Conservation (phyloP, 2,329 filamentous ascomycete species). For the Taxawa tesnikishii region DNA sequence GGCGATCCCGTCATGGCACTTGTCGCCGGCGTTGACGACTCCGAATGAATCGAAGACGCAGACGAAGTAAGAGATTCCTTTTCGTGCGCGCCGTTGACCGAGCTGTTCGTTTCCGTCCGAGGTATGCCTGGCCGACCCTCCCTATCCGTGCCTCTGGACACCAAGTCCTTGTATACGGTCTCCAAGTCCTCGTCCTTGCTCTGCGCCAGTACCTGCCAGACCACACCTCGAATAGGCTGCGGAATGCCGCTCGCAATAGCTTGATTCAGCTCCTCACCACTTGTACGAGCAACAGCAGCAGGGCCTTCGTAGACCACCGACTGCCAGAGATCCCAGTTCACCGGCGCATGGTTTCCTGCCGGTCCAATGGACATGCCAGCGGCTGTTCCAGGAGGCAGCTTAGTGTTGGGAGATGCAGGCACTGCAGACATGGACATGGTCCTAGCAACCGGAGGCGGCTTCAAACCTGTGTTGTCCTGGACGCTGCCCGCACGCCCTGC, state of each 20-base stretch:
- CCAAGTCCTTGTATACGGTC: conserved; percentile 69
- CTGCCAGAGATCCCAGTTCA: conserved; percentile 99
- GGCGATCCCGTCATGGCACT: conserved; percentile 27
- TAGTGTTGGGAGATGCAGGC: conserved; percentile 46
- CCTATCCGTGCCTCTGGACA: conserved; percentile 68
- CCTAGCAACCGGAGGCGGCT: conserved; percentile 7
- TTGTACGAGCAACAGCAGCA: conserved; percentile 74
- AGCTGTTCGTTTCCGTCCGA: conserved; percentile 5
- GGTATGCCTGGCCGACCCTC: conserved; percentile 29
- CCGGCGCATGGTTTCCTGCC: conserved; percentile 57
- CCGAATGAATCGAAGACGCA: conserved; percentile 73
- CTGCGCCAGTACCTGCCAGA: conserved; percentile 94
- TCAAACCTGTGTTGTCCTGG: conserved; percentile 10
- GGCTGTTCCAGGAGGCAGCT: conserved; percentile 72
- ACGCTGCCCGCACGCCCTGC: conserved; percentile 27
- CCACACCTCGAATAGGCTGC: conserved; percentile 88
- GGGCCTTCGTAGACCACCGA: conserved; percentile 90
- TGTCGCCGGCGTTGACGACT: conserved; percentile 51
- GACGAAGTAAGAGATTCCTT: conserved; percentile 63
- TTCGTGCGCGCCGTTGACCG: conserved; percentile 46
- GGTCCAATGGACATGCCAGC: conserved; percentile 69
- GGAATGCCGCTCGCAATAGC: conserved; percentile 92
- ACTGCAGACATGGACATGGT: conserved; percentile 13
- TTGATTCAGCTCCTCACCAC: conserved; percentile 75
- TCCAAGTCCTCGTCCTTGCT: conserved; percentile 91